phyloP scores from a whole-genome alignment of 2,329 filamentous ascomycete species.

The Fusarium sp. region DNA sequence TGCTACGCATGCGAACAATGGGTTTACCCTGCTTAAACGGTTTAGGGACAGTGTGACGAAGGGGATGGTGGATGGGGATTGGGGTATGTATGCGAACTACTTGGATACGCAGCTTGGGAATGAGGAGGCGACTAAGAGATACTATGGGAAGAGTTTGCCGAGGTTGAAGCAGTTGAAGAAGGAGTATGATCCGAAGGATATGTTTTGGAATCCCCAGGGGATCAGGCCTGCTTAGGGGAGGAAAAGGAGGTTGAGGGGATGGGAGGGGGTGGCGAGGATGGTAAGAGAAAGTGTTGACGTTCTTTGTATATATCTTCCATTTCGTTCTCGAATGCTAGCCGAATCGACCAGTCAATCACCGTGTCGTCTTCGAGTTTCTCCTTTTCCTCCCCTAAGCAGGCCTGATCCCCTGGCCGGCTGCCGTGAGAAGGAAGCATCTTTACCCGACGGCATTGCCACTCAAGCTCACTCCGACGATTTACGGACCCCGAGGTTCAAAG shows the following conservation, averaged over 20 bases:
- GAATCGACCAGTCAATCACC: not conserved
- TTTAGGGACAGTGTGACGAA: slow-evolving; percentile 51
- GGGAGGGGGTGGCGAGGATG: not conserved
- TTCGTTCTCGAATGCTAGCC: not conserved
- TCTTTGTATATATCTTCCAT: slow-evolving; percentile 2
- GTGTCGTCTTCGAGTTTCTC: too few relatives aligned
- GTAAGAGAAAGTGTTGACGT: not conserved
- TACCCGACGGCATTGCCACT: not conserved
- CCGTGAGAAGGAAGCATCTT: not conserved
- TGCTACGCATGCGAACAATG: slow-evolving; percentile 48
- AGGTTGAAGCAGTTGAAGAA: slow-evolving; percentile 52
- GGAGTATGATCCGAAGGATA: slow-evolving; percentile 50
- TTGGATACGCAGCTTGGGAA: slow-evolving; percentile 52
- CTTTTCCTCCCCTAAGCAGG: too few relatives aligned
- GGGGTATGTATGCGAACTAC: slow-evolving; percentile 58
- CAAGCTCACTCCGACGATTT: not conserved
- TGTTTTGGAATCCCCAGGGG: slow-evolving; percentile 56
- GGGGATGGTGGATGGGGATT: slow-evolving; percentile 43
- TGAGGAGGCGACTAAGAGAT: slow-evolving; percentile 48
- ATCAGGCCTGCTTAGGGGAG: slow-evolving; percentile 21
- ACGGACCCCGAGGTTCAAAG: not conserved
- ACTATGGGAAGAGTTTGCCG: slow-evolving; percentile 52
- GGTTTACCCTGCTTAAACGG: slow-evolving; percentile 49
- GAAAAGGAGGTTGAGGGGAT: not conserved
- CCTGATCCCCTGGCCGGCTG: not conserved